phyloP scores from a whole-genome alignment of 148 eudicot genomes.

The Pouteria glomerata region DNA sequence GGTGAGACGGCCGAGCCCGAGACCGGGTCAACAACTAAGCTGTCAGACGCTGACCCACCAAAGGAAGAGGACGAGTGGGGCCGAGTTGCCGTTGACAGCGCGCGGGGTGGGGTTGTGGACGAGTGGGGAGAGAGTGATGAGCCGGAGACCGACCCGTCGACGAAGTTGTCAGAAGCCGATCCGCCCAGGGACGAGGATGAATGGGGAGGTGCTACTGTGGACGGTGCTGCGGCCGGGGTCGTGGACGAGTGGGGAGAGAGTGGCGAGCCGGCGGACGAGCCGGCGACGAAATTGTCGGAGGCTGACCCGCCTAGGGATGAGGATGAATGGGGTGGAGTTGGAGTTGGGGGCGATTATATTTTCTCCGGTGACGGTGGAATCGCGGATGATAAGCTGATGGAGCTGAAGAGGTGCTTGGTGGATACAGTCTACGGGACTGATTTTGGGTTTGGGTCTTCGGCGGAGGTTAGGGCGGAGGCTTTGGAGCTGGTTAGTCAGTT shows the following conservation, averaged over 20 bases:
- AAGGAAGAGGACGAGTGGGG: constrained; percentile 62
- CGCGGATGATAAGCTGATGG: constrained; percentile 29
- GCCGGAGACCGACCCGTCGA: constrained; percentile 42
- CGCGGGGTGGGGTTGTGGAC: constrained; percentile 20
- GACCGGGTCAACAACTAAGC: constrained; percentile 35
- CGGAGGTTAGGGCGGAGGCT: constrained; percentile 76
- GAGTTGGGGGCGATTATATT: constrained; percentile 10
- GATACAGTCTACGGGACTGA: constrained; percentile 77
- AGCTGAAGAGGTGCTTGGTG: constrained; percentile 75
- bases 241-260: constrained; percentile 78
- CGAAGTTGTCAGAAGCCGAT: constrained; percentile 48
- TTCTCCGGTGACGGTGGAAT: constrained; percentile 23
- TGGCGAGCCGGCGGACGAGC: constrained; percentile 42
- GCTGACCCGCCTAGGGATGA: constrained; percentile 63
- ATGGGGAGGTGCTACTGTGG: constrained; percentile 34
- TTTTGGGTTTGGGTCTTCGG: constrained; percentile 72
- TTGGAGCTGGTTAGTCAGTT: constrained; percentile 66
- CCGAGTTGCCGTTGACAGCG: constrained; percentile 8
- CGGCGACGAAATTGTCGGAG: constrained; percentile 29
- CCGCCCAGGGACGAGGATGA: constrained; percentile 64
- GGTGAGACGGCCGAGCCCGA: constrained; percentile 59
- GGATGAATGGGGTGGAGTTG: constrained; percentile 50
- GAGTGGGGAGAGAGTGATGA: constrained; percentile 72
- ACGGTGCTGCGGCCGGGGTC: neutral
- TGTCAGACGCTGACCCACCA: constrained; percentile 58